Evolutionary conservation across 1,139 yeast genomes (phyloP), one percentile per base, ranked within the genome.

Genomic region (Taphrina deformans): DNA sequence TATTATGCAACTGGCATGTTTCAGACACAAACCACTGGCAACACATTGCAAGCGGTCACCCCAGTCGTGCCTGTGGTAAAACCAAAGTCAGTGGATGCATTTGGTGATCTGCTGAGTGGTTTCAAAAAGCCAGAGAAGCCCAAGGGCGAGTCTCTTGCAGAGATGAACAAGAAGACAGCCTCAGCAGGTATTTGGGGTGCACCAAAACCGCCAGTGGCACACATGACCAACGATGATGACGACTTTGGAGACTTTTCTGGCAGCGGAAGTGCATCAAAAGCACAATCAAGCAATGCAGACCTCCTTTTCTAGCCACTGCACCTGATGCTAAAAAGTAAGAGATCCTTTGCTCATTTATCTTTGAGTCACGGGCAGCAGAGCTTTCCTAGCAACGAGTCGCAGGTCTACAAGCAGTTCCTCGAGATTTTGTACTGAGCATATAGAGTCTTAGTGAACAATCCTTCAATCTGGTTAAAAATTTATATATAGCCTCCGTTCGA

Each of bases 111-210:
- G 55, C 51, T 59, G 5, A 23, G 55, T 24, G 63, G 63, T 1
- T 59, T 59, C 51, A 59, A 59, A 46, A 59, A 59, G 40, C 45
- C 63, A 24, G 55, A 38, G 24, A 48, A 41, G 10, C 56, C 63
- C 16, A 59, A 59, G 21, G 63, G 63, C 16, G 55, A 51, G 18
- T 59, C 63, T 9, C 23, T 59, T 5, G 55, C 63, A 12, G 63
- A 59, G 29, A 59, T 59, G 63, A 59, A 59, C 56, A 59, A 50
- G 56, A 51, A 59, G 53, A 50, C 53, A 23, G 63, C 63, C 14
- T 50, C 56, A 1, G 63, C 63, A n/a, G 63, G 63, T 5, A 59
- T 59, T 40, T 59, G 63, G 63, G 63, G 56, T 1, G 51, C 56
- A 10, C 26, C 48, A 6, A 31, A 51, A 26, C n/a, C 56, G 14